Base-by-base conservation (phyloP, 2,329 filamentous ascomycete species). In the Bisporella sp. region DNA sequence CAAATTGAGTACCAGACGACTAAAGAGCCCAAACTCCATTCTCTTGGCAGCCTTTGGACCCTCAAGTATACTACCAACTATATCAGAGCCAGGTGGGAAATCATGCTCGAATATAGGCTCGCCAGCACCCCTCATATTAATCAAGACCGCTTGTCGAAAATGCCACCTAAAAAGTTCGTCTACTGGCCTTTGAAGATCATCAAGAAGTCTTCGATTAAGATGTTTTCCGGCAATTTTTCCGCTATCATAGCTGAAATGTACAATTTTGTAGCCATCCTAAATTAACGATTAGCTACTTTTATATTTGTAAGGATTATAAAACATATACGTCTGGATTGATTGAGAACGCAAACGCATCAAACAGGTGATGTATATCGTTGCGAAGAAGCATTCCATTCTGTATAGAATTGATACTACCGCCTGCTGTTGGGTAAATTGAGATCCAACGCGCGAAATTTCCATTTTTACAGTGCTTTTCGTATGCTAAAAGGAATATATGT, bases 21-120 rank as follows among this genome's bases (percentile, higher is more conserved):
- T 60, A 45, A 63, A 63, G 4, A 65, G 41, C 51, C 62, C 59
- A 13, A 54, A 58, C 45, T 64, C 55, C 60, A 64, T 62, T 39
- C 59, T 55, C 33, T 63, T 48, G 30, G 47, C 57, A 12, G 55
- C 58, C 50, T 57, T 56, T 80, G 79, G 77, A 76, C 79, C 78
- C 79, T 81, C 65, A 68, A 61, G 52, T 44, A 67, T 66, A 13
- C 60, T 52, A 9, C 58, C 59, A 45, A 68, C 54, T 41, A 61
- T 59, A 48, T 65, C 58, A 5, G 62, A 61, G 11, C 60, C 59
- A 32, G 46, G 37, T 12, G 39, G 37, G 41, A 45, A 48, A 62
- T 62, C 59, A 49, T 46, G 40, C 44, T 64, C 60, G 35, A 59
- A 39, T 6, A 42, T n/a, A 39, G 60, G 60, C 46, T 64, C 61